Evolutionary conservation across 495 filamentous ascomycete genomes (phyloP).

Genomic region (Penicillium waksmanii): DNA sequence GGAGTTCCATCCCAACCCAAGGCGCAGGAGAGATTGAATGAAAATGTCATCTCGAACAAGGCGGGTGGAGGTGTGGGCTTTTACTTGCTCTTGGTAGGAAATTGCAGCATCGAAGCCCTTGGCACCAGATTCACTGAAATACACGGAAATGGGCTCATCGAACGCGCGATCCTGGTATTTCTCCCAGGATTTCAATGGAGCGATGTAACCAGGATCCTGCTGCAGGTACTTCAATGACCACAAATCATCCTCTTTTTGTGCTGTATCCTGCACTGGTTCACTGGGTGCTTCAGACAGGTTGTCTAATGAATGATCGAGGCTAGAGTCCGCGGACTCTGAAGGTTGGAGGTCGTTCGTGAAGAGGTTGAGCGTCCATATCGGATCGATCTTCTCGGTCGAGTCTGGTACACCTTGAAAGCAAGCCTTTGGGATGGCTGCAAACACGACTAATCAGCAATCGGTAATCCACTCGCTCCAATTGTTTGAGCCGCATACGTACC

Average conservation of each 20-base stretch:
- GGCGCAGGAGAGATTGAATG: constrained; percentile 64
- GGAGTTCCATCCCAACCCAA: constrained; percentile 82
- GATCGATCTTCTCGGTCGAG: constrained; percentile 26
- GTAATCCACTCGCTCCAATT: not conserved
- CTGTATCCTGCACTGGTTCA: constrained; percentile 17
- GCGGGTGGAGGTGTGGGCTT: constrained; percentile 17
- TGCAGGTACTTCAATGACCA: constrained; percentile 52
- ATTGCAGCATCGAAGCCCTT: constrained; percentile 72
- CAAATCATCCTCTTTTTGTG: constrained; percentile 48
- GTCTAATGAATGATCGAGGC: constrained; percentile 38
- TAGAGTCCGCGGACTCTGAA: constrained; percentile 26
- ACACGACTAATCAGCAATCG: constrained; percentile 1
- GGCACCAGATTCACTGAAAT: constrained; percentile 79
- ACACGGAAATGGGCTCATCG: constrained; percentile 55
- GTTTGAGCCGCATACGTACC: constrained; percentile 30
- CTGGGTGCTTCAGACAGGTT: constrained; percentile 18
- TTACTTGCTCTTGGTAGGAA: constrained; percentile 27
- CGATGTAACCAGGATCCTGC: constrained; percentile 15
- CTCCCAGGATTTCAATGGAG: constrained; percentile 73
- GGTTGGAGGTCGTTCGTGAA: constrained; percentile 30
- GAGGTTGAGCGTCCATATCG: constrained; percentile 40
- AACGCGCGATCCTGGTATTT: constrained; percentile 53
- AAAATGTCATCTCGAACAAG: constrained; percentile 52
- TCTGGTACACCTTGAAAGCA: constrained; percentile 29
- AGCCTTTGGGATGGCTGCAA: constrained; percentile 34